phyloP scores from a whole-genome alignment of 768 basidiomycete species.

The Artomyces pyxidatus region DNA sequence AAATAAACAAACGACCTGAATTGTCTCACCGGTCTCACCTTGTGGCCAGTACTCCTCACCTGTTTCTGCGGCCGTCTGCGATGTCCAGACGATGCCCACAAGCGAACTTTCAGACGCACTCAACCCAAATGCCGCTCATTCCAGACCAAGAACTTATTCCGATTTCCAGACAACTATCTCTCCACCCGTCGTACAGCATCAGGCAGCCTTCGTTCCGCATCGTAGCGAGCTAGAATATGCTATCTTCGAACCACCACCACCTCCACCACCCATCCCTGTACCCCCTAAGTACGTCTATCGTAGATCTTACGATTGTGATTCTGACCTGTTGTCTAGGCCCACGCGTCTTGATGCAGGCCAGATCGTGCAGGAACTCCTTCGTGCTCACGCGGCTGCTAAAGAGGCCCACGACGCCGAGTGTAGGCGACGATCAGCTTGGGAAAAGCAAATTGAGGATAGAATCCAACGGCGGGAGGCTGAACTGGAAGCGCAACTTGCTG shows the following conservation, averaged over 20 bases:
- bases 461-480: slow-evolving; percentile 46
- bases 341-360: slow-evolving; percentile 21
- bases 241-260: slow-evolving; percentile 36
- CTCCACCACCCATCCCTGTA: slow-evolving; percentile 21
- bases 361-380: slow-evolving; percentile 52
- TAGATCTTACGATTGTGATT: background rate
- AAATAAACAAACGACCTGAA: slow-evolving; percentile 19
- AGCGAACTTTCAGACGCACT: slow-evolving; percentile 77
- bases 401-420: slow-evolving; percentile 56
- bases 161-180: background rate
- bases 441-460: slow-evolving; percentile 60
- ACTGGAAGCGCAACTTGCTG: slow-evolving; percentile 46
- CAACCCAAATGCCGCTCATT: slow-evolving; percentile 54
- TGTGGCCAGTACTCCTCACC: too few relatives aligned
- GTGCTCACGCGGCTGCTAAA: slow-evolving; percentile 46
- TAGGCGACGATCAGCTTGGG: slow-evolving; percentile 56
- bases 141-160: slow-evolving; percentile 13
- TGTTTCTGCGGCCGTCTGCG: too few relatives aligned
- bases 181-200: slow-evolving; percentile 2
- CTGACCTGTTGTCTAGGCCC: slow-evolving; percentile 6
- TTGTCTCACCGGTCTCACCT: too few relatives aligned
- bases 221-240: slow-evolving; percentile 61
- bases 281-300: slow-evolving; percentile 15
- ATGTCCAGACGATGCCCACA: slow-evolving; percentile 37
- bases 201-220: slow-evolving; percentile 31